Conservation (phyloP, 768 basidiomycete genomes). For the Leccinum barrowsii region DNA sequence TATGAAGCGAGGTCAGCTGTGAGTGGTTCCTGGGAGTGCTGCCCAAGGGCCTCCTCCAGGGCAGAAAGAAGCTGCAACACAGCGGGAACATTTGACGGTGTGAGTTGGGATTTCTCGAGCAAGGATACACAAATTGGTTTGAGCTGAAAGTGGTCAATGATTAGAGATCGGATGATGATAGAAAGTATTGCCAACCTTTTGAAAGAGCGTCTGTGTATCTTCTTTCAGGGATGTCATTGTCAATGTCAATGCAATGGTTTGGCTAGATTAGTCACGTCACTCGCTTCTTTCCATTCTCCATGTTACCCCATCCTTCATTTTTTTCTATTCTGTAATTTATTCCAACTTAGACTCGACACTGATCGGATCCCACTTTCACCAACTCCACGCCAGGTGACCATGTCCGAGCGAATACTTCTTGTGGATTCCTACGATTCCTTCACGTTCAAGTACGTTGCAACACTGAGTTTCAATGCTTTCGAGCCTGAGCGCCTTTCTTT, state of each 20-base stretch:
- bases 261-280: not conserved
- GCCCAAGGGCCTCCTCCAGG: slow-evolving; percentile 47
- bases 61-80: slow-evolving; percentile 52
- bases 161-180: not conserved
- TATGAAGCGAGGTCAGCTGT: slow-evolving; percentile 71
- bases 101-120: slow-evolving; percentile 64
- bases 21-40: slow-evolving; percentile 40
- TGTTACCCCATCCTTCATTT: not conserved
- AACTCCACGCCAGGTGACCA: slow-evolving; percentile 8
- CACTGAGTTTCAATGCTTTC: not conserved
- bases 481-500: not conserved
- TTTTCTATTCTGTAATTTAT: not conserved
- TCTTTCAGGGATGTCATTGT: slow-evolving; percentile 17
- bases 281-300: not conserved
- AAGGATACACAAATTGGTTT: slow-evolving; percentile 82
- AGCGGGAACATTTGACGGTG: slow-evolving; percentile 46
- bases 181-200: slow-evolving; percentile 29
- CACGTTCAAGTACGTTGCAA: slow-evolving; percentile 71
- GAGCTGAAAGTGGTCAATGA: slow-evolving; percentile 30
- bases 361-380: not conserved
- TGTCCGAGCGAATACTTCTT: slow-evolving; percentile 56
- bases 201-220: slow-evolving; percentile 33
- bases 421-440: slow-evolving; percentile 88
- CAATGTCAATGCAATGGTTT: not conserved
- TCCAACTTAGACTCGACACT: not conserved